A percentile compares a stretch with the other conserved stretches of the same genome.
Conservation (phyloP, 2,329 filamentous ascomycete species). For the Beauveria varroae region DNA sequence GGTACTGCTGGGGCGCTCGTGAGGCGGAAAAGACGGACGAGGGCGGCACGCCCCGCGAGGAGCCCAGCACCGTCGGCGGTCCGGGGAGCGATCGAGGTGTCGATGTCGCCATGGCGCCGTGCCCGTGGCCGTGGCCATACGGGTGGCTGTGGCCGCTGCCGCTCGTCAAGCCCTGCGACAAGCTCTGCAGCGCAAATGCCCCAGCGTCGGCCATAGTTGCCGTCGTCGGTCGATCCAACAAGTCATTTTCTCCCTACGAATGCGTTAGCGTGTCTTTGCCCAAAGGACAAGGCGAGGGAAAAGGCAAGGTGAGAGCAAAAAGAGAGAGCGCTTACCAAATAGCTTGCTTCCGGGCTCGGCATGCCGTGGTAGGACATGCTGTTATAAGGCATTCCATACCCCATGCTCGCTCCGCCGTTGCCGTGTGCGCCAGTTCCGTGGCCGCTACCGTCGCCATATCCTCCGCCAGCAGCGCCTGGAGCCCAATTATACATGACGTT, state of each 20-base stretch:
- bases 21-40: neutral
- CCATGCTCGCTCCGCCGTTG: neutral
- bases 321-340: neutral
- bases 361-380: neutral
- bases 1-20: neutral
- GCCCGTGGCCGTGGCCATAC: neutral
- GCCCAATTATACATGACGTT: neutral
- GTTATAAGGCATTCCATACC: neutral
- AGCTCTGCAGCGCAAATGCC: constrained; percentile 8
- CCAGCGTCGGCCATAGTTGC: neutral
- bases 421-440: neutral
- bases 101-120: neutral
- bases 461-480: neutral
- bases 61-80: neutral
- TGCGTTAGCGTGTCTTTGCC: neutral
- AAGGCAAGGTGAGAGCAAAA: neutral
- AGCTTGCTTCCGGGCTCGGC: constrained; percentile 3
- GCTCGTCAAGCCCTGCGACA: constrained; percentile 1
- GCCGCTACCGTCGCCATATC: neutral
- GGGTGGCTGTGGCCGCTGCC: neutral
- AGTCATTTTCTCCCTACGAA: neutral
- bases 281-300: neutral
- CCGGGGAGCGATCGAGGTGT: constrained; percentile 4
- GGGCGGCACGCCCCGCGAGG: neutral
- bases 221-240: constrained; percentile 2